A percentile compares a stretch with the other conserved stretches of the same genome.
These are phyloP conservation scores for Eucalyptus tenuipes DNA, from an alignment of 345 rosid genomes.

Conservation along the genomic window DNA sequence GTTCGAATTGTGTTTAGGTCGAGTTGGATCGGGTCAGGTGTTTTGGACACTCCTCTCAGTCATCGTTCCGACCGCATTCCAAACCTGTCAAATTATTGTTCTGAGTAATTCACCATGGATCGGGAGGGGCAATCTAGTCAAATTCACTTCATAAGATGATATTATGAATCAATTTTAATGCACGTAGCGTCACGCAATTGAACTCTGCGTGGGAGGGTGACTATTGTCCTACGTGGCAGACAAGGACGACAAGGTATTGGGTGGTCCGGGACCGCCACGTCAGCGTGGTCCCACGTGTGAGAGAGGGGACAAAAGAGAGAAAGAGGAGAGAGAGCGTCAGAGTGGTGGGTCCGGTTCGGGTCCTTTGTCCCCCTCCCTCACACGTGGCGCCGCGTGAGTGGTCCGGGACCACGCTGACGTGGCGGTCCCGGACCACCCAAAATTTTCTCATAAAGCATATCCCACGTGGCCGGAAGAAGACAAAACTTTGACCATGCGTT, in stretches of 20 bases:
- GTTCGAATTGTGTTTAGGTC: too few species aligned
- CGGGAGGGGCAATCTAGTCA: neutral
- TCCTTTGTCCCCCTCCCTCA: too few species aligned
- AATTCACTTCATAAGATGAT: neutral
- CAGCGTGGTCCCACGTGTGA: too few species aligned
- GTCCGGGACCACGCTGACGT: too few species aligned
- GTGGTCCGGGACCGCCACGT: too few species aligned
- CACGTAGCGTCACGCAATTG: neutral
- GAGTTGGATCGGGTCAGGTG: rapidly evolving
- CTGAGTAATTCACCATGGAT: neutral
- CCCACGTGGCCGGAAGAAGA: neutral
- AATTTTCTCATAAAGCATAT: neutral
- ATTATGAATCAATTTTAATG: neutral
- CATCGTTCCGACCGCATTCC: neutral
- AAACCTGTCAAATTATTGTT: too few species aligned
- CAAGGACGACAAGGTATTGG: neutral
- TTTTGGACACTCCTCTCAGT: too few species aligned
- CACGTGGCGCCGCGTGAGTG: too few species aligned
- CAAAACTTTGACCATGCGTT: neutral
- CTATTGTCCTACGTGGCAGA: neutral
- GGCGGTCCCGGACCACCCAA: too few species aligned
- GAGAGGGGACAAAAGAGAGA: too few species aligned
- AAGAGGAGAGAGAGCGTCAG: too few species aligned
- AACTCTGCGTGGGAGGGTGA: neutral
- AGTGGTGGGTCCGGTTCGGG: too few species aligned